A percentile compares a stretch with the other conserved stretches of the same genome.
Evolutionary conservation across 1,139 yeast genomes (phyloP).

Genomic region (Kurtzmaniella quercitrusa): DNA sequence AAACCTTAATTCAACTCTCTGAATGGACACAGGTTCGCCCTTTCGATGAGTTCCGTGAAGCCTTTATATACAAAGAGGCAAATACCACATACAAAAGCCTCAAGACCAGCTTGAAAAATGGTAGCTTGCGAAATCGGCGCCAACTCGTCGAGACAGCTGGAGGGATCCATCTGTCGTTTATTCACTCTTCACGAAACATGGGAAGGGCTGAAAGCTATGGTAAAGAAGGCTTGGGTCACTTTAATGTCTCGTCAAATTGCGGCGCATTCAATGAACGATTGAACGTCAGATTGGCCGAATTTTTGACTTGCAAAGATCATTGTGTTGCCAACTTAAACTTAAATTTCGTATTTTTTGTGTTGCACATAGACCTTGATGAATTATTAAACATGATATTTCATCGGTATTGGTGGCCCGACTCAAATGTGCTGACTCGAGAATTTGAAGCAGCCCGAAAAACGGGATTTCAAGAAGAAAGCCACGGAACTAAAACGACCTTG

Average conservation of each 20-base stretch:
- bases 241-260: background rate
- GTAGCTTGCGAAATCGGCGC: background rate
- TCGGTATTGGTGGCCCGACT: slow-evolving; percentile 1
- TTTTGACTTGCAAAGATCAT: slow-evolving; percentile 23
- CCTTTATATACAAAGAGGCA: slow-evolving; percentile 18
- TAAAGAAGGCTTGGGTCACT: background rate
- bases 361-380: slow-evolving; percentile 25
- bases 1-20: slow-evolving; percentile 21
- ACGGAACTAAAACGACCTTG: slow-evolving; percentile 14
- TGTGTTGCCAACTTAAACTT: slow-evolving; percentile 33
- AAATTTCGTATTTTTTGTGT: slow-evolving; percentile 32
- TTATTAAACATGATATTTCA: slow-evolving; percentile 17
- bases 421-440: background rate
- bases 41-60: slow-evolving; percentile 28
- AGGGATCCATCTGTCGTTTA: background rate
- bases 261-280: slow-evolving; percentile 5
- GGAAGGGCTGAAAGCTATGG: background rate
- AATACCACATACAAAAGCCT: slow-evolving; percentile 2
- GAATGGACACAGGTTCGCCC: slow-evolving; percentile 42
- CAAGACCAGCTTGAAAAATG: slow-evolving; percentile 1
- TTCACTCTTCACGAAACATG: background rate
- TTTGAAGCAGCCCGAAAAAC: background rate
- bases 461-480: background rate
- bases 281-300: slow-evolving; percentile 16
- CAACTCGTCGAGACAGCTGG: background rate